Evolutionary conservation across 257 asterid genomes (phyloP).

Genomic region (Salvia rosmarinus): DNA sequence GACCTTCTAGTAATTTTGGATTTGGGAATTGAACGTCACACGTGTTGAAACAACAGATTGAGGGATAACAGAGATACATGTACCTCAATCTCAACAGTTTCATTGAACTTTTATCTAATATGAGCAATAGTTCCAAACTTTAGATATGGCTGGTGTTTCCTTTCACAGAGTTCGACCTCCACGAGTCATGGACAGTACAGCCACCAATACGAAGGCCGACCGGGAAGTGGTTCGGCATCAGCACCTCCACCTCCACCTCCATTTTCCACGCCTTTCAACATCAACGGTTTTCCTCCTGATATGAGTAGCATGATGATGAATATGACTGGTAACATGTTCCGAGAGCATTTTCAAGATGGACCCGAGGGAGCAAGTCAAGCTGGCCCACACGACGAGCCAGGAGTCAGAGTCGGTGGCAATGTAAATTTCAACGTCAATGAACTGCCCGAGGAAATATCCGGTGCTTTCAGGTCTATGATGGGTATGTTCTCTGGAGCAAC

Average conservation of each 20-base stretch:
- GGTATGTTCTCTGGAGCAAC: constrained; percentile 67
- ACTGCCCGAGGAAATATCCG: constrained; percentile 65
- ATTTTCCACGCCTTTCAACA: constrained; percentile 59
- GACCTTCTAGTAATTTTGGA: too few species aligned
- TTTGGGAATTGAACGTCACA: constrained; percentile 6
- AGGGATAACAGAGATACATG: neutral
- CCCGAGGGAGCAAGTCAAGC: constrained; percentile 35
- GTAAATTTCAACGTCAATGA: constrained; percentile 48
- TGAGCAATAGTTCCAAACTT: constrained; percentile 19
- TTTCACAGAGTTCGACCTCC: constrained; percentile 57
- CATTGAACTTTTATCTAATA: neutral
- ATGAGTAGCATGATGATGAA: constrained; percentile 56
- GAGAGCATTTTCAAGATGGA: constrained; percentile 42
- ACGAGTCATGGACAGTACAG: constrained; percentile 43
- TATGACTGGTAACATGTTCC: constrained; percentile 46
- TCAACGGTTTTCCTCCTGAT: constrained; percentile 49
- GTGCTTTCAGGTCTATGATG: constrained; percentile 73
- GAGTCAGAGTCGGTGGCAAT: constrained; percentile 48
- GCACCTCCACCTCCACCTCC: constrained; percentile 53
- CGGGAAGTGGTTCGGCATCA: constrained; percentile 40
- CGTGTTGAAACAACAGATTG: neutral
- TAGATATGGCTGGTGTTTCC: neutral
- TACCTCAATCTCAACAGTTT: neutral
- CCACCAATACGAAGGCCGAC: constrained; percentile 45
- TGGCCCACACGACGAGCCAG: constrained; percentile 44